These are phyloP conservation scores for Glaciozyma martinii DNA, from an alignment of 768 basidiomycete genomes.

Conservation along the genomic window DNA sequence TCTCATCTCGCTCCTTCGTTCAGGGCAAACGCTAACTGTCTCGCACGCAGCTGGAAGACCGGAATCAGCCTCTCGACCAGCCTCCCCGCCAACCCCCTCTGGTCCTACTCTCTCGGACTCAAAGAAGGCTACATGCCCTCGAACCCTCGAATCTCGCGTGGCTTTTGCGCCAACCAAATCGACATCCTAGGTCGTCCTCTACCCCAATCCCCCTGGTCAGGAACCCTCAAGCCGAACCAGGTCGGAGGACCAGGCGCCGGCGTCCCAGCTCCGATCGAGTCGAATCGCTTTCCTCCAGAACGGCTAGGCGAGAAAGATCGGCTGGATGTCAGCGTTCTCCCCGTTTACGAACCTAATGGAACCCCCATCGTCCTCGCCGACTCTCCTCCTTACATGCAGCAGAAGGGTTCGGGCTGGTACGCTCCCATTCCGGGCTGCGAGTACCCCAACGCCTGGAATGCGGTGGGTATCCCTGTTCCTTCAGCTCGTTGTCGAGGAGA, in stretches of 20 bases:
- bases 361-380: no score
- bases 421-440: no score
- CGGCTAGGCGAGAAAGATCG: no score
- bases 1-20: slow-evolving; percentile 44
- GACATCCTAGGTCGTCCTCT: neutral
- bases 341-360: no score
- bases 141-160: slow-evolving; percentile 68
- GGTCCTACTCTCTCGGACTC: slow-evolving; percentile 89
- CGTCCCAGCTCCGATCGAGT: neutral
- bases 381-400: no score
- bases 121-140: slow-evolving; percentile 84
- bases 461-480: no score
- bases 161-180: slow-evolving; percentile 49
- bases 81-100: slow-evolving; percentile 42
- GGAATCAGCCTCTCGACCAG: slow-evolving; percentile 4
- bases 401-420: no score
- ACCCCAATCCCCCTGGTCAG: neutral
- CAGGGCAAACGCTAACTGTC: neutral
- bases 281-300: no score
- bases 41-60: slow-evolving; percentile 18
- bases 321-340: no score
- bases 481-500: no score
- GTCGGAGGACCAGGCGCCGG: neutral
- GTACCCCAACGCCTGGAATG: no score
- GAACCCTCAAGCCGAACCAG: neutral